Conservation (phyloP, 1,284 basidiomycete species). For the Microbotryum lychnidis-dioicae region DNA sequence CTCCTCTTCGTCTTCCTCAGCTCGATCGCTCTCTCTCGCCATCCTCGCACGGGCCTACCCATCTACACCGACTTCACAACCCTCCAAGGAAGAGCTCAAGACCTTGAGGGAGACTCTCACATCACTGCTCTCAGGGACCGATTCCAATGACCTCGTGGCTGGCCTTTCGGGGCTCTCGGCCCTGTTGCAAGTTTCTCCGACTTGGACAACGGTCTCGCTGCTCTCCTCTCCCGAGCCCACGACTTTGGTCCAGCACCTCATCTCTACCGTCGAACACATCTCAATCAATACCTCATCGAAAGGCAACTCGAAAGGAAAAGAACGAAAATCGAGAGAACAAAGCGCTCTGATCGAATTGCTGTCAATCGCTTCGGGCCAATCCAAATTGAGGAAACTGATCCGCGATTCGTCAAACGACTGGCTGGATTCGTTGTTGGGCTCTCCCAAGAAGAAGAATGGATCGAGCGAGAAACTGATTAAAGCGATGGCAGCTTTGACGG, state of each 20-base stretch:
- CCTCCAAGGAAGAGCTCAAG: no score
- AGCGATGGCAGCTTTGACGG: conserved; percentile 59
- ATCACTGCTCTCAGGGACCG: conserved; percentile 15
- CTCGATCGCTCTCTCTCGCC: conserved; percentile 4
- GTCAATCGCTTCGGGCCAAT: conserved; percentile 47
- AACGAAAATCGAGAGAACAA: conserved; percentile 23
- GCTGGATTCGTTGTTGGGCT: conserved; percentile 52
- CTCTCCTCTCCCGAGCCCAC: conserved; percentile 35
- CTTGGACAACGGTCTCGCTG: conserved; percentile 56
- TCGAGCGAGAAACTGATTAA: conserved; percentile 48
- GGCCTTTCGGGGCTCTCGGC: conserved; percentile 56
- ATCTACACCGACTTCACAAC: background rate
- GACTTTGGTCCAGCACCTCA: conserved; percentile 43
- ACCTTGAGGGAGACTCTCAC: background rate
- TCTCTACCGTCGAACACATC: conserved; percentile 54
- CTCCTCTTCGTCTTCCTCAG: conserved; percentile 11
- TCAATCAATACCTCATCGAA: conserved; percentile 49
- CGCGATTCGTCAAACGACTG: conserved; percentile 46
- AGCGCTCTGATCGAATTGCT: conserved; percentile 49
- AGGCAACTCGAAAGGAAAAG: conserved; percentile 57
- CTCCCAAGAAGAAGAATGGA: conserved; percentile 35
- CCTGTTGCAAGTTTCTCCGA: conserved; percentile 65
- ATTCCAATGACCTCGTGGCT: conserved; percentile 16
- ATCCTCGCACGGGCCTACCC: conserved; percentile 6
- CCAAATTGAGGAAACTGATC: conserved; percentile 28